Conservation (phyloP, 78 protist species). For the Polysphondylium violaceum region DNA sequence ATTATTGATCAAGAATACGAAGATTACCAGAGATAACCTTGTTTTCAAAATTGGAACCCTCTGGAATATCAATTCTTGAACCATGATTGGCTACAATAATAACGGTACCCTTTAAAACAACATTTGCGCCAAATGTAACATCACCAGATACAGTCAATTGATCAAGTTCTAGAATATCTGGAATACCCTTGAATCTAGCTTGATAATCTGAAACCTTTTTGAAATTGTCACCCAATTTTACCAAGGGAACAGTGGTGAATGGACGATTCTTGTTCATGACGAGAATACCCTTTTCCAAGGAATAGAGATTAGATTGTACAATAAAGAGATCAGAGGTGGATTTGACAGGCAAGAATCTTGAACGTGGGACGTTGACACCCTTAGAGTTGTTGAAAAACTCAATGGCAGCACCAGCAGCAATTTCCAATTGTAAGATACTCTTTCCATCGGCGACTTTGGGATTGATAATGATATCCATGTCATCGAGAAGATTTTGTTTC, state of each 20-base stretch:
- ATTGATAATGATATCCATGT: constrained; percentile 95
- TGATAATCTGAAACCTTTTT: constrained; percentile 85
- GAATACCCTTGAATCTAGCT: constrained; percentile 84
- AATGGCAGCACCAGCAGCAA: constrained; percentile 98
- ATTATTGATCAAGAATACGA: constrained; percentile 88
- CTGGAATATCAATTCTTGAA: constrained; percentile 89
- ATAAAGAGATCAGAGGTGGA: constrained; percentile 93
- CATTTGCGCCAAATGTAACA: constrained; percentile 92
- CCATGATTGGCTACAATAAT: constrained; percentile 91
- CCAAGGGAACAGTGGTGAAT: constrained; percentile 88
- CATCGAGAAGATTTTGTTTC: constrained; percentile 47
- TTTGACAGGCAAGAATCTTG: constrained; percentile 98
- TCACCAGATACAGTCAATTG: constrained; percentile 95
- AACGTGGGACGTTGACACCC: constrained; percentile 95
- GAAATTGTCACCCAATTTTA: constrained; percentile 92
- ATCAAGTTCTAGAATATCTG: constrained; percentile 93
- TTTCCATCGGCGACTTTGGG: constrained; percentile 89
- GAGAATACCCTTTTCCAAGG: constrained; percentile 82
- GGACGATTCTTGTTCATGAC: constrained; percentile 80
- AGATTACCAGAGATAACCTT: constrained; percentile 90
- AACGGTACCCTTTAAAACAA: constrained; percentile 90
- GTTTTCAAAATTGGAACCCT: constrained; percentile 93
- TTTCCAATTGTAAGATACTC: constrained; percentile 97
- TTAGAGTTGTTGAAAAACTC: constrained; percentile 87
- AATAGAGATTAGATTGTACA: constrained; percentile 93